A percentile compares a stretch with the other conserved stretches of the same genome.
phyloP scores from a whole-genome alignment of 2,329 filamentous ascomycete species.

The Cercospora nicotianae region DNA sequence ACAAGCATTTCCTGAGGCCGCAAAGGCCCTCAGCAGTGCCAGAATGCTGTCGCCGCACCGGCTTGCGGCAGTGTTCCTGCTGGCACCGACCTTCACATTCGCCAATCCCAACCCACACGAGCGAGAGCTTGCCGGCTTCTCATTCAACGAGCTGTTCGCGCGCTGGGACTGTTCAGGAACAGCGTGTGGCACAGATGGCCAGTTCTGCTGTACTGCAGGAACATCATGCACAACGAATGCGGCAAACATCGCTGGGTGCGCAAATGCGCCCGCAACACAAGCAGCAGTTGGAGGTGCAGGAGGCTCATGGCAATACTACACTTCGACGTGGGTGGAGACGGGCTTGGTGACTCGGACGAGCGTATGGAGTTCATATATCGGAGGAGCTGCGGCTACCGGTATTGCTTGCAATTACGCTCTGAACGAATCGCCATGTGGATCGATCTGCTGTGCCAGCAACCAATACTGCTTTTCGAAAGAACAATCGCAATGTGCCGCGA shows the following conservation, averaged over 20 bases:
- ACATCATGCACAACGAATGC: conserved; percentile 54
- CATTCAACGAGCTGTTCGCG: conserved; percentile 39
- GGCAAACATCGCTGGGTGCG: conserved; percentile 52
- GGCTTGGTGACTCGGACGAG: conserved; percentile 54
- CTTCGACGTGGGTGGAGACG: conserved; percentile 59
- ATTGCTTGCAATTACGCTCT: conserved; percentile 49
- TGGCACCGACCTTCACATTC: conserved; percentile 29
- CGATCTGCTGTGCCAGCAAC: conserved; percentile 67
- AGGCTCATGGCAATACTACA: conserved; percentile 58
- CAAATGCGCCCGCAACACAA: conserved; percentile 27
- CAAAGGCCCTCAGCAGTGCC: conserved; percentile 17
- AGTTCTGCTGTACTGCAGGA: conserved; percentile 51
- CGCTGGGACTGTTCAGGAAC: conserved; percentile 46
- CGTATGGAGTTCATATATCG: conserved; percentile 52
- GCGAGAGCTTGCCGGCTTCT: conserved; percentile 34
- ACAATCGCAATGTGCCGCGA: conserved; percentile 55
- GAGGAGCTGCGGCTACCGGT: conserved; percentile 34
- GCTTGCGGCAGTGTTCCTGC: conserved; percentile 31
- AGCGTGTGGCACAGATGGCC: conserved; percentile 53
- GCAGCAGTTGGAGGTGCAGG: conserved; percentile 26
- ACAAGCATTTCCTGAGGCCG: conserved; percentile 11
- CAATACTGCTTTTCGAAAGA: conserved; percentile 65
- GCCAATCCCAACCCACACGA: conserved; percentile 34
- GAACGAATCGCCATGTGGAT: conserved; percentile 62
- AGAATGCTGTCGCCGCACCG: conserved; percentile 32